Conservation (phyloP, 495 filamentous ascomycete species). For the Penicillium herquei region DNA sequence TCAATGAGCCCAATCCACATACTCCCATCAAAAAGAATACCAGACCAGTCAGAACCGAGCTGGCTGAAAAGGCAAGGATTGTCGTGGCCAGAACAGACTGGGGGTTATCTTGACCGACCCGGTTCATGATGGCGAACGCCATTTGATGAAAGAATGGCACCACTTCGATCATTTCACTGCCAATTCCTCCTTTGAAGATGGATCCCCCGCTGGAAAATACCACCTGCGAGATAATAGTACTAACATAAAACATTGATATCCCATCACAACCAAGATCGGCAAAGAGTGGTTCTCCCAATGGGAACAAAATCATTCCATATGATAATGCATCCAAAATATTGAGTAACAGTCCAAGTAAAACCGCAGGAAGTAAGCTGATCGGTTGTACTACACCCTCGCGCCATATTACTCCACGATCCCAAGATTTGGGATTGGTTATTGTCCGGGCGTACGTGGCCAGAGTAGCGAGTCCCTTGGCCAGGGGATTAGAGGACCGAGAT, state of each 20-base stretch:
- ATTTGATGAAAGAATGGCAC: conserved; percentile 98
- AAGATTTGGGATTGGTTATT: conserved; percentile 61
- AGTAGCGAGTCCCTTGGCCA: conserved; percentile 24
- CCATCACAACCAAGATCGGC: conserved; percentile 81
- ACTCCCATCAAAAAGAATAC: conserved; percentile 90
- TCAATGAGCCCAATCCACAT: conserved; percentile 81
- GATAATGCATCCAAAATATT: conserved; percentile 94
- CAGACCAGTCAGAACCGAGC: conserved; percentile 83
- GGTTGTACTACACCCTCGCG: conserved; percentile 63
- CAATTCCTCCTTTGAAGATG: conserved; percentile 86
- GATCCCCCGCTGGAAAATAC: conserved; percentile 85
- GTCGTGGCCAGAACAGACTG: conserved; percentile 88
- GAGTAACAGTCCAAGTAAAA: conserved; percentile 81
- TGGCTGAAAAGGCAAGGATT: conserved; percentile 85
- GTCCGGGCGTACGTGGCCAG: conserved; percentile 23
- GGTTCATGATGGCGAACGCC: conserved; percentile 80
- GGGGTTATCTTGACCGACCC: conserved; percentile 75
- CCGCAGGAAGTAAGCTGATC: conserved; percentile 71
- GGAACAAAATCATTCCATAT: conserved; percentile 97
- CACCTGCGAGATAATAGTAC: conserved; percentile 90
- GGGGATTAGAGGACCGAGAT: conserved; percentile 11
- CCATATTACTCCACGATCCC: conserved; percentile 67
- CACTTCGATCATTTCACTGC: conserved; percentile 98
- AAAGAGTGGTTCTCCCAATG: conserved; percentile 81
- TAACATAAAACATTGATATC: conserved; percentile 98